phyloP scores from a whole-genome alignment of 1,284 basidiomycete species.

The Gymnopus androsaceus region DNA sequence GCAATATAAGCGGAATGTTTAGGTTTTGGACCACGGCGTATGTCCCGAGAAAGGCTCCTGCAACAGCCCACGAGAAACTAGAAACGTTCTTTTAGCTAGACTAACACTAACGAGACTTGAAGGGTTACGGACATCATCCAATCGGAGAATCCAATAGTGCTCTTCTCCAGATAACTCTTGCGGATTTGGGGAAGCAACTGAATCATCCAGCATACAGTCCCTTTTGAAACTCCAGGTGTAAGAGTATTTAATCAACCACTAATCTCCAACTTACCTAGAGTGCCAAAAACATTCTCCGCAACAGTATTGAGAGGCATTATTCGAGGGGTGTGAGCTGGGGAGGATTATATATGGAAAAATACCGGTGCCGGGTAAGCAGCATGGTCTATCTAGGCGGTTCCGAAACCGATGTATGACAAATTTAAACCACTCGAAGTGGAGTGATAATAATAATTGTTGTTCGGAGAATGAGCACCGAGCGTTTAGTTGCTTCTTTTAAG shows the following conservation, averaged over 20 bases:
- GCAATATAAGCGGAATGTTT: conserved; percentile 73
- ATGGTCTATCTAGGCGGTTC: no score
- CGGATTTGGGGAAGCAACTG: conserved; percentile 77
- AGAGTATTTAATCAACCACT: no score
- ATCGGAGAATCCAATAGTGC: conserved; percentile 73
- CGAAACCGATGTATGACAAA: no score
- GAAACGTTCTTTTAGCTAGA: not conserved
- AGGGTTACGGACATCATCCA: conserved; percentile 64
- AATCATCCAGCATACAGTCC: conserved; percentile 67
- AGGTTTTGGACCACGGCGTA: conserved; percentile 70
- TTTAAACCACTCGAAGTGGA: no score
- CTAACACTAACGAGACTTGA: no score
- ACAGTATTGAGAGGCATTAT: conserved; percentile 43
- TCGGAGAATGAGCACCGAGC: no score
- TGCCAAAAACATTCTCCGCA: conserved; percentile 63
- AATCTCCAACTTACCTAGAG: conserved; percentile 43
- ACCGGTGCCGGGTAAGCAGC: no score
- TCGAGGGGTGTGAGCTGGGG: no score
- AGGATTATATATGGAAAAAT: no score
- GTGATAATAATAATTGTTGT: no score
- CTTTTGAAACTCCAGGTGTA: no score
- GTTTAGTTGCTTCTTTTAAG: no score
- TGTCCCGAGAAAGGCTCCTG: conserved; percentile 66
- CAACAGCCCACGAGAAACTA: conserved; percentile 68
- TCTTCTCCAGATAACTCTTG: conserved; percentile 73